Conservation (phyloP, 2,329 filamentous ascomycete genomes). For the Alternaria novae-zelandiae region DNA sequence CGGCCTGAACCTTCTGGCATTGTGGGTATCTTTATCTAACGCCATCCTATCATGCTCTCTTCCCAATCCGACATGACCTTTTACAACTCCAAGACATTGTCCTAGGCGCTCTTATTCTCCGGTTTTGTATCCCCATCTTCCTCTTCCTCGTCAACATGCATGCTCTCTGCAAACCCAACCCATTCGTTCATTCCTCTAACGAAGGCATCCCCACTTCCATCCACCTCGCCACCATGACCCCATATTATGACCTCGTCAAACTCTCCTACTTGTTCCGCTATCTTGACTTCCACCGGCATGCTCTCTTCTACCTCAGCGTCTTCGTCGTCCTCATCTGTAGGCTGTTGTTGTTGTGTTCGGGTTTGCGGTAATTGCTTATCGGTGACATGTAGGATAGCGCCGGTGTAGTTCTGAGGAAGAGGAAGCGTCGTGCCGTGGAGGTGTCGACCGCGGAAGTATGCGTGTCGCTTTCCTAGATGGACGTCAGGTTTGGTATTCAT, state of each 20-base stretch:
- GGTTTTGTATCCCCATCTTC: not conserved
- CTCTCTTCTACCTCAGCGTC: conserved; percentile 25
- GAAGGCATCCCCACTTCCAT: conserved; percentile 70
- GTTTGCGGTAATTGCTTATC: conserved; percentile 29
- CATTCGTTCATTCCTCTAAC: conserved; percentile 80
- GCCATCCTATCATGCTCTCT: not conserved
- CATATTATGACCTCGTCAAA: conserved; percentile 84
- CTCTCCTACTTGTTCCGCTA: conserved; percentile 67
- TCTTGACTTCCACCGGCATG: conserved; percentile 38
- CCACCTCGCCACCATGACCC: conserved; percentile 75
- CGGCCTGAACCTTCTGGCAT: not conserved
- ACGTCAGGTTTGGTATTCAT: not conserved
- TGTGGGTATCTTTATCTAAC: not conserved
- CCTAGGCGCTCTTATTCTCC: not conserved
- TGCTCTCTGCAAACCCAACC: conserved; percentile 73
- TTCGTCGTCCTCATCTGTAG: conserved; percentile 24
- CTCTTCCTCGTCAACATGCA: conserved; percentile 34
- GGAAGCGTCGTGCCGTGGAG: conserved; percentile 70
- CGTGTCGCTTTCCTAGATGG: conserved; percentile 16
- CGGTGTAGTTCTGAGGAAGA: conserved; percentile 74
- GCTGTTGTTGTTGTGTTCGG: not conserved
- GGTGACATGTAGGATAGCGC: conserved; percentile 47
- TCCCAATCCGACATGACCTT: not conserved
- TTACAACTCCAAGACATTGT: not conserved
- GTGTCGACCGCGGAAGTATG: conserved; percentile 71